Percentiles rank a stretch among this genome's conserved stretches.
Evolutionary conservation across 805 yeast species (phyloP).

Genomic region (Metschnikowia reukaufii): DNA sequence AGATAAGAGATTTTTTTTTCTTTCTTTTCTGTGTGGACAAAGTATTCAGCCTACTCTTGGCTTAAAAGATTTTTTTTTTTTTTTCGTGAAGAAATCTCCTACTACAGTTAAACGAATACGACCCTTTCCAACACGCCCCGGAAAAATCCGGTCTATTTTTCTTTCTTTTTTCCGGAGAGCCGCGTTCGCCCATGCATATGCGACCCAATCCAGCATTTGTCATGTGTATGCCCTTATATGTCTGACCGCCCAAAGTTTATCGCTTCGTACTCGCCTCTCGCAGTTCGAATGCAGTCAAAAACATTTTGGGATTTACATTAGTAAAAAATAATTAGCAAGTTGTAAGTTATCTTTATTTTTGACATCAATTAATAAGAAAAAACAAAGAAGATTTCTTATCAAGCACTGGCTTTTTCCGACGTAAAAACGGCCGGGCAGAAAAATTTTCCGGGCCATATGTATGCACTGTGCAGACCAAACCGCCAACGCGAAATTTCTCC

Average conservation of each 20-base stretch:
- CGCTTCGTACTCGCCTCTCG: neutral
- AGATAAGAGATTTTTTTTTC: too few relatives aligned
- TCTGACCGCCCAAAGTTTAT: neutral
- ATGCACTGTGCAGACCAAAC: neutral
- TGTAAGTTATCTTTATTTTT: too few relatives aligned
- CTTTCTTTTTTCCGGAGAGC: neutral
- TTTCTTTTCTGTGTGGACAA: too few relatives aligned
- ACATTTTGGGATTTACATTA: too few relatives aligned
- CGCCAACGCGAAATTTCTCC: neutral
- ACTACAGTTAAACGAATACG: neutral
- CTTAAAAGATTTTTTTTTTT: too few relatives aligned
- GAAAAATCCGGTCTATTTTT: neutral
- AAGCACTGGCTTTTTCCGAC: neutral
- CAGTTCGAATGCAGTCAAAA: neutral
- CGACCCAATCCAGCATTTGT: neutral
- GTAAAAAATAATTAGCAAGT: neutral
- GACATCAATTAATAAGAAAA: too few relatives aligned
- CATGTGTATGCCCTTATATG: conserved; percentile 1
- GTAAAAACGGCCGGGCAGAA: neutral
- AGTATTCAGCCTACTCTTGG: too few relatives aligned
- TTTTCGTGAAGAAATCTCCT: too few relatives aligned
- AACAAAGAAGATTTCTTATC: neutral
- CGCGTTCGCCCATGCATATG: conserved; percentile 1
- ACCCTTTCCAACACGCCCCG: conserved; percentile 1
- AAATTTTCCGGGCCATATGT: conserved; percentile 1